These are phyloP conservation scores for Penicillium verrucosum DNA, from an alignment of 2,329 filamentous ascomycete genomes.

Conservation along the genomic window DNA sequence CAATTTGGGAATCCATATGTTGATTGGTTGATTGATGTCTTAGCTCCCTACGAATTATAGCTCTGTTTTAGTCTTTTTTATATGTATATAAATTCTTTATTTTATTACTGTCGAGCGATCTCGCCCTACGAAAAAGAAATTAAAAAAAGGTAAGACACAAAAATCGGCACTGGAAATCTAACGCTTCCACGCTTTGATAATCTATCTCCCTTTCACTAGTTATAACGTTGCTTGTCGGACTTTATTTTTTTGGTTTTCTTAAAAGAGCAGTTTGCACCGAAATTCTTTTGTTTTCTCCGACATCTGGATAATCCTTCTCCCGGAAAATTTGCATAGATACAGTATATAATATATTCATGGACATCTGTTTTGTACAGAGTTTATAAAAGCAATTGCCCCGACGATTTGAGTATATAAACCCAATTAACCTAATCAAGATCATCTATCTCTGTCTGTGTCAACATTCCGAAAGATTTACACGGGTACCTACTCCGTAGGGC, in stretches of 20 bases:
- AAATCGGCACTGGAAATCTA: conserved; percentile 6
- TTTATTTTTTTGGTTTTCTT: not conserved
- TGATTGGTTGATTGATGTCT: conserved; percentile 2
- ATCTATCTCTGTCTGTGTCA: not conserved
- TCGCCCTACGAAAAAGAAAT: conserved; percentile 4
- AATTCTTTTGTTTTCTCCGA: not conserved
- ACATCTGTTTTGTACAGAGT: no score
- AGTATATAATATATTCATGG: not conserved
- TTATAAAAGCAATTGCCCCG: not conserved
- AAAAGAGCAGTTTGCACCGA: conserved; percentile 10
- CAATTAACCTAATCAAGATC: not conserved
- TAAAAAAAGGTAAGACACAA: not conserved
- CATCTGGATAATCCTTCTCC: not conserved
- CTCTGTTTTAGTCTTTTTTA: not conserved
- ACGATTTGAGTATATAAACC: not conserved
- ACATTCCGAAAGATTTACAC: not conserved
- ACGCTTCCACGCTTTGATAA: not conserved
- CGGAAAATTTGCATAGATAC: not conserved
- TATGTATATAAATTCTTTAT: not conserved
- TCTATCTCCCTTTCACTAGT: not conserved
- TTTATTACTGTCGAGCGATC: conserved; percentile 1
- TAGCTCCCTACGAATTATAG: not conserved
- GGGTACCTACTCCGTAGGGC: not conserved
- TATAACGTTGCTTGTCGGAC: not conserved
- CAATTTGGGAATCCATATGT: not conserved